Evolutionary conservation across 1,139 yeast genomes (phyloP), one percentile per base, ranked within the genome.

Genomic region (Geotrichum macrosporum): DNA sequence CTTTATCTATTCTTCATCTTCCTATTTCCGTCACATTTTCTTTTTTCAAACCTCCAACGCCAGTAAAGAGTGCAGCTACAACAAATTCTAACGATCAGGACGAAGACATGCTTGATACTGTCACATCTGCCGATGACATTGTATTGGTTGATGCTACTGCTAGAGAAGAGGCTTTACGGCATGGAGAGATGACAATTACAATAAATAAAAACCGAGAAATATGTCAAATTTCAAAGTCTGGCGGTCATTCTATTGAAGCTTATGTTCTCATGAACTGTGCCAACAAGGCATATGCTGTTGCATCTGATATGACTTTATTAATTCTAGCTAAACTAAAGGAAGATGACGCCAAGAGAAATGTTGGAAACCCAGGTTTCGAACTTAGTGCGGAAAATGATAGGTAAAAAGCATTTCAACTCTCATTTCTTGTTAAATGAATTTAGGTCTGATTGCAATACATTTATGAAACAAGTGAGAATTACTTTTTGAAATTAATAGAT

Each of bases 11-110:
- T 15, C 70, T 92, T 53, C 98, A 92, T 63, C 77, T 87, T 2
- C 98, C 98, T 2, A 76, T 92, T 40, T 87, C 96, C 65, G 80
- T 88, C n/a, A 83, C 95, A 0, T 88, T 85, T 67, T 82, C 88
- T 33, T 85, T 92, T 61, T 87, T 78, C 69, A 82, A 84, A 49
- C 44, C 45, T 12, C 44, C 39, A 15, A 32, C 43, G 3, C 39
- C 39, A 8, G 19, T 30, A 3, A 38, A 50, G 18, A 30, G 32
- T 10, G 10, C 42, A 4, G 35, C 43, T 9, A 5, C 31, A 16
- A n/a, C n/a, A n/a, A n/a, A 35, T 3, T 6, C 43, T n/a, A 48
- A 36, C 24, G 48, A 47, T 12, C 52, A 50, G 20, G 58, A 41
- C 18, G 55, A 46, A 10, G 50, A 51, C 36, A 30, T 42, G 89